Conservation (phyloP, 139 green algal species). For the Tetradesmus obliquus region DNA sequence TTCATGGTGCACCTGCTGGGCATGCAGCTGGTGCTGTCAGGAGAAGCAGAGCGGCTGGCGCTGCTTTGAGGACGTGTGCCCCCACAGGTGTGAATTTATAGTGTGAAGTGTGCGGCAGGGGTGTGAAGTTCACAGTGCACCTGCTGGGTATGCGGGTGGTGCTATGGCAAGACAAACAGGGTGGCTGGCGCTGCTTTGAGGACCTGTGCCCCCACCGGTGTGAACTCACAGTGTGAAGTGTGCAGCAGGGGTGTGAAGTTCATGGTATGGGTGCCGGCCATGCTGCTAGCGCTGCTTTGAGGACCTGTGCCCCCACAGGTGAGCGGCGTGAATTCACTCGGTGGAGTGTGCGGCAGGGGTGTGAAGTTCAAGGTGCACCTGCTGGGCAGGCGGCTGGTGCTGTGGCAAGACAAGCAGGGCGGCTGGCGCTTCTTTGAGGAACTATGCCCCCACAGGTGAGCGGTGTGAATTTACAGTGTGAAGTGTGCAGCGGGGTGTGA, state of each 20-base stretch:
- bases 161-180: slow-evolving; percentile 49
- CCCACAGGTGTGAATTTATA: slow-evolving; percentile 42
- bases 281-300: slow-evolving; percentile 48
- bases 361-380: slow-evolving; percentile 10
- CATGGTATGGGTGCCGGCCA: slow-evolving; percentile 38
- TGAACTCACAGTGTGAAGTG: too few relatives aligned
- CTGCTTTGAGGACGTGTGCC: slow-evolving; percentile 56
- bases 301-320: slow-evolving; percentile 57
- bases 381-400: slow-evolving; percentile 47
- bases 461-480: neutral
- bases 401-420: slow-evolving; percentile 49
- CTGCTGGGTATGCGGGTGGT: slow-evolving; percentile 48
- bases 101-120: neutral
- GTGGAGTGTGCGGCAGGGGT: too few relatives aligned
- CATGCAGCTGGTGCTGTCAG: slow-evolving; percentile 47
- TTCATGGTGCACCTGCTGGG: slow-evolving; percentile 44
- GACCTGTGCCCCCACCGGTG: slow-evolving; percentile 57
- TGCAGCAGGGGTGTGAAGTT: neutral
- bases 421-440: slow-evolving; percentile 54
- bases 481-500: neutral
- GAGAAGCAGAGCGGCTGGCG: slow-evolving; percentile 45
- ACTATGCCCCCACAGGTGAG: slow-evolving; percentile 58
- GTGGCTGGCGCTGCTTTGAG: slow-evolving; percentile 49
- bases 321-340: neutral
- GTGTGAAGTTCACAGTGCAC: slow-evolving; percentile 13